phyloP scores from a whole-genome alignment of 2,329 filamentous ascomycete species.

The Fusarium phyllophilum region DNA sequence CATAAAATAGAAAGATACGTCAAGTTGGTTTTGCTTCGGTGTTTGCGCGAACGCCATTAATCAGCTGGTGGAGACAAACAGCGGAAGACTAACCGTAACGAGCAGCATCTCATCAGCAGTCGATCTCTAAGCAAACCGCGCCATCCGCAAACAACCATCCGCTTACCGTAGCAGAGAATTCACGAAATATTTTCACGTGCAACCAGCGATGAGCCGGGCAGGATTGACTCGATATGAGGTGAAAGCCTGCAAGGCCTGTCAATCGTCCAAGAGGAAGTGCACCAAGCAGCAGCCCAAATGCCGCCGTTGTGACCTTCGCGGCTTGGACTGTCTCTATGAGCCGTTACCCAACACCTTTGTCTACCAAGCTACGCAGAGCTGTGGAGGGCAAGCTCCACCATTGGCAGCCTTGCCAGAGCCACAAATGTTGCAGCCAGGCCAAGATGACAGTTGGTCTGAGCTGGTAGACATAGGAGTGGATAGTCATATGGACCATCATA shows the following conservation, averaged over 20 bases:
- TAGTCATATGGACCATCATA: not conserved
- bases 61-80: not conserved
- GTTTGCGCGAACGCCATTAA: not conserved
- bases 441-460: not conserved
- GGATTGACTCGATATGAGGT: not conserved
- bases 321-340: conserved; percentile 36
- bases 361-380: not conserved
- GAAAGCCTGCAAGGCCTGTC: conserved; percentile 27
- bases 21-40: not conserved
- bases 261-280: conserved; percentile 33
- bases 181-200: not conserved
- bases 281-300: conserved; percentile 30
- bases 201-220: not conserved
- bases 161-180: not conserved
- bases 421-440: rapidly evolving
- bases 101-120: not conserved
- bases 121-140: not conserved
- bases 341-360: conserved; percentile 11
- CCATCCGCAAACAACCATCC: not conserved
- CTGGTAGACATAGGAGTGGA: not conserved
- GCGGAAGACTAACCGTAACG: conserved; percentile 19
- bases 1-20: not conserved
- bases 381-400: rapidly evolving
- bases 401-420: not conserved
- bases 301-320: conserved; percentile 27